Evolutionary conservation across 73 alveolate species (phyloP), one percentile per base, ranked within the genome.

Genomic region (Tetrahymena elliotti): DNA sequence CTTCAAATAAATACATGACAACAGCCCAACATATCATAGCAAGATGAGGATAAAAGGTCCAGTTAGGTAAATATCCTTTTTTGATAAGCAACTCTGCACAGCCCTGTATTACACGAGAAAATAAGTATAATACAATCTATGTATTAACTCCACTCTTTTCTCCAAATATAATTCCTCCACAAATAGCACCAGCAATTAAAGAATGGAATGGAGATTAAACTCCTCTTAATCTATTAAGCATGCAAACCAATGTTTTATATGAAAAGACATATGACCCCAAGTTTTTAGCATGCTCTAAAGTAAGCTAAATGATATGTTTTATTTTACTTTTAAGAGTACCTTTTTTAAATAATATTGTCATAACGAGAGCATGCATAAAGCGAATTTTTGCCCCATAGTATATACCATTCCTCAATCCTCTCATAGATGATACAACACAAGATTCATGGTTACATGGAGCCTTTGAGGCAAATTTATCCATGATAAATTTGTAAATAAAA

Each of bases 351-450:
- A 98, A 93, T 22, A 97, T 93, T n/a, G 99, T 97, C 98, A 98
- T 98, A 31, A 98, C 99, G 36, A 98, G 31, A 24, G 99, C 98
- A 96, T 98, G 99, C 33, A 98, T 96, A 53, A 98, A 95, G 93
- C 99, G 94, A 34, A 98, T 96, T 83, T 96, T 97, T 10, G 97
- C 98, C 41, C 99, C 99, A 95, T 98, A 98, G 94, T 95, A 96
- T 15, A 98, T 82, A 4, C 99, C 99, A 41, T 97, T 93, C 83
- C 98, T 94, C 39, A 96, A 92, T 18, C 99, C 99, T 95, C 97
- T 96, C 12, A 97, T 31, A 20, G 98, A 96, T 9, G 99, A 97
- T 27, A 93, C 33, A 4, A 83, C 27, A 93, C 98, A 97, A 93
- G 84, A 93, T 10, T 96, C 35, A 83, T 96, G 98, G 53, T 95